Evolutionary conservation across 805 yeast genomes (phyloP).

Genomic region (Lipomyces lipofer): DNA sequence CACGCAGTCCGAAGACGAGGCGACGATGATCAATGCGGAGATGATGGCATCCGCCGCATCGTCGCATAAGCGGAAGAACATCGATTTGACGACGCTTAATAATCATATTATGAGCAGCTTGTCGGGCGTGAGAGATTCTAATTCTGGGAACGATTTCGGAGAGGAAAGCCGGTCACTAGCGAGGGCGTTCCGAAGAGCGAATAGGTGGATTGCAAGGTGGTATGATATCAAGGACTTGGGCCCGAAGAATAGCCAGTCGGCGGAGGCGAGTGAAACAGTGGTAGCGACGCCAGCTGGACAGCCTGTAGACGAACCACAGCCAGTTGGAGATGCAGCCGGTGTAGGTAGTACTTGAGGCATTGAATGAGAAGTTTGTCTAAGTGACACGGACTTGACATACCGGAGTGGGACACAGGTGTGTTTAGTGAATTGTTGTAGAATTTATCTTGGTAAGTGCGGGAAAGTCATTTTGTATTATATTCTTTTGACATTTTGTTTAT

Average conservation of each 20-base stretch:
- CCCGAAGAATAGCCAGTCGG: not conserved
- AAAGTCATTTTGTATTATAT: too few species aligned
- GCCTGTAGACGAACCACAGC: too few species aligned
- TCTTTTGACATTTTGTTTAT: too few species aligned
- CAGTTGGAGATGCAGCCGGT: too few species aligned
- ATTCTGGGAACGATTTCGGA: conserved; percentile 34
- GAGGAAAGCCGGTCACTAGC: conserved; percentile 34
- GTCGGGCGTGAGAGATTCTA: conserved; percentile 19
- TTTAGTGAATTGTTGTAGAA: too few species aligned
- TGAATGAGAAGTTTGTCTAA: too few species aligned
- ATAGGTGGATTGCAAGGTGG: conserved; percentile 36
- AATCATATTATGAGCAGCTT: conserved; percentile 21
- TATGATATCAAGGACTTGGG: conserved; percentile 5
- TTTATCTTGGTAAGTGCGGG: too few species aligned
- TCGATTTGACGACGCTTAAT: conserved; percentile 19
- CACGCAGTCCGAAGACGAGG: conserved; percentile 41
- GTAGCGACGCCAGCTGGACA: too few species aligned
- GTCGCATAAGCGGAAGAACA: conserved; percentile 27
- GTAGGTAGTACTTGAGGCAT: too few species aligned
- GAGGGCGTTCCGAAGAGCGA: conserved; percentile 34
- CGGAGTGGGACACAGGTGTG: too few species aligned
- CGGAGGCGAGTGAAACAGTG: too few species aligned
- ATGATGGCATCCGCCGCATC: conserved; percentile 32
- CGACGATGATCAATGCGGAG: conserved; percentile 24
- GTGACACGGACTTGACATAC: too few species aligned